A percentile compares a stretch with the other conserved stretches of the same genome.
Evolutionary conservation across 2,329 filamentous ascomycete genomes (phyloP).

Genomic region (Xylariaceae sp.): DNA sequence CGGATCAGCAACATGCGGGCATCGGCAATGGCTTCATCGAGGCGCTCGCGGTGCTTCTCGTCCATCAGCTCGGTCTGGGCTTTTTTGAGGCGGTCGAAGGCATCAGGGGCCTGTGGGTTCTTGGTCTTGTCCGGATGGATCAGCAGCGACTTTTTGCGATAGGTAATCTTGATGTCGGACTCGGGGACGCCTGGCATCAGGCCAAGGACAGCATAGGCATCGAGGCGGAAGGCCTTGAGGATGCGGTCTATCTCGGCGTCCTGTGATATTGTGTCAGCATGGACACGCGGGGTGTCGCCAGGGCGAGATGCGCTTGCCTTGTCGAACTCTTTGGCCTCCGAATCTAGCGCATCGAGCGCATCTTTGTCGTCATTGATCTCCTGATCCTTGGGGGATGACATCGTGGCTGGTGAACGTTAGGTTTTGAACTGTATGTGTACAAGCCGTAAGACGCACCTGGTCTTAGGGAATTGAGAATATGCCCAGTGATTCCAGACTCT

Average conservation of each 20-base stretch:
- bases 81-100: conserved; percentile 95
- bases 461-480: too few relatives aligned
- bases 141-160: conserved; percentile 96
- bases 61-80: conserved; percentile 88
- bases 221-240: conserved; percentile 76
- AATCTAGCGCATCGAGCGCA: conserved; percentile 75
- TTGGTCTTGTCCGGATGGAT: conserved; percentile 98
- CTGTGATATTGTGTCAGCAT: conserved; percentile 42
- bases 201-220: conserved; percentile 87
- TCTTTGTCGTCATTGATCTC: conserved; percentile 56
- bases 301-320: conserved; percentile 54
- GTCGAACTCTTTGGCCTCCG: conserved; percentile 83
- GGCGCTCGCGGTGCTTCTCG: conserved; percentile 79
- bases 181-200: conserved; percentile 93
- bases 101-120: conserved; percentile 86
- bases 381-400: conserved; percentile 41
- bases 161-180: conserved; percentile 89
- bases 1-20: conserved; percentile 92
- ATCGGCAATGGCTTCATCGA: conserved; percentile 95
- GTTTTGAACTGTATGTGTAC: not conserved
- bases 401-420: conserved; percentile 13
- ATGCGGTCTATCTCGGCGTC: conserved; percentile 96
- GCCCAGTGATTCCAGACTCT: too few relatives aligned
- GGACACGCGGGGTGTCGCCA: not conserved
- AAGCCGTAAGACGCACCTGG: not conserved